Percentiles rank a stretch among this genome's conserved stretches.
phyloP scores from a whole-genome alignment of 2,329 filamentous ascomycete genomes.

The Aspergillus awamori region DNA sequence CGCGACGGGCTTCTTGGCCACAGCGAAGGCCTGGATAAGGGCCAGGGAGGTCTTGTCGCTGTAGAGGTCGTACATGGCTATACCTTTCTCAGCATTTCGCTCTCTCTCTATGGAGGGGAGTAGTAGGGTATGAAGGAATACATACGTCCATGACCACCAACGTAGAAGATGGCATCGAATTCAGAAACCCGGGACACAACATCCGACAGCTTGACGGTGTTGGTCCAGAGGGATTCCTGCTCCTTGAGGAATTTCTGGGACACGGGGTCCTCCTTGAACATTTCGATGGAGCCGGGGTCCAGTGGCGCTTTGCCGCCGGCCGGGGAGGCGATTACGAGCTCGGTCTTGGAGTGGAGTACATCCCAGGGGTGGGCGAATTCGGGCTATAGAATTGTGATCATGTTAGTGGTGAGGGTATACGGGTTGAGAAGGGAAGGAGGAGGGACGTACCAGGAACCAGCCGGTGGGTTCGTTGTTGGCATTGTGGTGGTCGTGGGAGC shows the following conservation, averaged over 20 bases:
- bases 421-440: no score
- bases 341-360: slow-evolving; percentile 56
- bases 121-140: slow-evolving; percentile 5
- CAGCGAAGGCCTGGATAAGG: slow-evolving; percentile 53
- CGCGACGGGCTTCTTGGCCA: slow-evolving; percentile 52
- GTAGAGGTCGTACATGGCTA: slow-evolving; percentile 56
- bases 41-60: slow-evolving; percentile 45
- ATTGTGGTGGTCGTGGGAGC: slow-evolving; percentile 57
- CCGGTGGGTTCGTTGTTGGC: slow-evolving; percentile 59
- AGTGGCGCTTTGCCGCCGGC: slow-evolving; percentile 65
- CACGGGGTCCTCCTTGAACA: slow-evolving; percentile 56
- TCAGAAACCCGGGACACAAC: slow-evolving; percentile 61
- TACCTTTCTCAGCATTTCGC: no score
- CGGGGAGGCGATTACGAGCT: slow-evolving; percentile 63
- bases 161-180: slow-evolving; percentile 66
- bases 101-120: background rate
- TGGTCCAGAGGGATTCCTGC: slow-evolving; percentile 64
- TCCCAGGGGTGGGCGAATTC: slow-evolving; percentile 69
- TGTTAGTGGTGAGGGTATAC: background rate
- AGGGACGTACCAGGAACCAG: slow-evolving; percentile 62
- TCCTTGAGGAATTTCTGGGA: slow-evolving; percentile 58
- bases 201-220: slow-evolving; percentile 61
- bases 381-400: slow-evolving; percentile 32
- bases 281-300: slow-evolving; percentile 60
- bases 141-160: slow-evolving; percentile 61